Evolutionary conservation across 768 basidiomycete genomes (phyloP).

Genomic region (Leccinum subtestaceum): DNA sequence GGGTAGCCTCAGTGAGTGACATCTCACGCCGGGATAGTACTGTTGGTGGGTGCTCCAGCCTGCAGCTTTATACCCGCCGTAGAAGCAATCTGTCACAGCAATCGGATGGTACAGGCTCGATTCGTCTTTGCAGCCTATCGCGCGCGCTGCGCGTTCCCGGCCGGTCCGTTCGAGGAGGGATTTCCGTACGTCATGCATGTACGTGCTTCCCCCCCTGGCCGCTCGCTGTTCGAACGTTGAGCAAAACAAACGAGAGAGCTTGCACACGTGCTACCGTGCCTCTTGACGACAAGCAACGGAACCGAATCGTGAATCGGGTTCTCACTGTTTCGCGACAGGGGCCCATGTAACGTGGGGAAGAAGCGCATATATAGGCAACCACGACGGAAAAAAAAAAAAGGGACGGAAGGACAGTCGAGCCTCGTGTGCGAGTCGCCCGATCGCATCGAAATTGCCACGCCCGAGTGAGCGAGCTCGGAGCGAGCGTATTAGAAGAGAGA

Average conservation of each 20-base stretch:
- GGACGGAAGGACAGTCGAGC: neutral
- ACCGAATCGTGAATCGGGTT: neutral
- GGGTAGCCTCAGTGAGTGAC: neutral
- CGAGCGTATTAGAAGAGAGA: neutral
- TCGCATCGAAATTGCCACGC: neutral
- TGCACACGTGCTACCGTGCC: neutral
- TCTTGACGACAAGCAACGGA: neutral
- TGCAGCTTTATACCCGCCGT: constrained; percentile 4
- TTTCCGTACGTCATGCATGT: neutral
- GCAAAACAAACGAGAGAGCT: neutral
- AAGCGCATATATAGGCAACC: neutral
- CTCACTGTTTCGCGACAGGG: constrained; percentile 5
- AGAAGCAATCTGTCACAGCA: neutral
- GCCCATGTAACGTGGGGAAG: constrained; percentile 16
- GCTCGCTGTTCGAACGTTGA: neutral
- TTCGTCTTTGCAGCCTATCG: neutral
- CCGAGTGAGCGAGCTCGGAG: neutral
- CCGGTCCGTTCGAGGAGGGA: neutral
- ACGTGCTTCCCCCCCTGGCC: neutral
- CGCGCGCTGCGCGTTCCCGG: neutral
- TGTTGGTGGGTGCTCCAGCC: neutral
- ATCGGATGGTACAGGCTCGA: neutral
- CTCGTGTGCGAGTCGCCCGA: neutral
- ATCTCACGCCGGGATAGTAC: constrained; percentile 1
- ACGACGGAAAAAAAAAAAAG: neutral